phyloP scores from a whole-genome alignment of 2,329 filamentous ascomycete genomes.

The Onygena corvina region DNA sequence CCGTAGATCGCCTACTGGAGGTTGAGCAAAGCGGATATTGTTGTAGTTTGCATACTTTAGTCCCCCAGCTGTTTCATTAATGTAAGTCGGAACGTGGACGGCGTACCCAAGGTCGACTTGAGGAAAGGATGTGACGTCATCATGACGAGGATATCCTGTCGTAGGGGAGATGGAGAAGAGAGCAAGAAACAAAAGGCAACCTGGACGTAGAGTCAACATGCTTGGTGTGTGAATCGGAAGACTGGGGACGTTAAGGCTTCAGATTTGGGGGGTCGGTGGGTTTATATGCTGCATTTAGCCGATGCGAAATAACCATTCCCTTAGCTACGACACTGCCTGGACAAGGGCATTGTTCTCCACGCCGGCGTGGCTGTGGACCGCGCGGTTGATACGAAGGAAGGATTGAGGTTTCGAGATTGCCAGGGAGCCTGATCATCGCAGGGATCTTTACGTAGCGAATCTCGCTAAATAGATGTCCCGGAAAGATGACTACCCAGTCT shows the following conservation, averaged over 20 bases:
- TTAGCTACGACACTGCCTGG: neutral
- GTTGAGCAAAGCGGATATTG: conserved; percentile 16
- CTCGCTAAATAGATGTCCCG: too few species aligned
- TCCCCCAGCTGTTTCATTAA: conserved; percentile 9
- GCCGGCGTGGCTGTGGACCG: conserved; percentile 4
- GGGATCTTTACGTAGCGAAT: neutral
- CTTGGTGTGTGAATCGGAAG: too few species aligned
- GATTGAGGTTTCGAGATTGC: neutral
- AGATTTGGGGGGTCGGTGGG: too few species aligned
- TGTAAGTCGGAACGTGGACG: conserved; percentile 9
- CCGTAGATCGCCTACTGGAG: conserved; percentile 9
- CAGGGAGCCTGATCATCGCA: neutral
- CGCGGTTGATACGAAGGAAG: neutral
- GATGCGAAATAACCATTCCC: neutral
- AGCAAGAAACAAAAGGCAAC: neutral
- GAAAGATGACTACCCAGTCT: too few species aligned
- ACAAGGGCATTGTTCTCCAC: neutral
- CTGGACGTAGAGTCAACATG: neutral
- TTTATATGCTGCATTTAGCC: neutral
- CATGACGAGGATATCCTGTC: neutral
- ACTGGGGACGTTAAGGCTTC: too few species aligned
- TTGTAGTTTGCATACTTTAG: conserved; percentile 12
- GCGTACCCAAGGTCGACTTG: conserved; percentile 15
- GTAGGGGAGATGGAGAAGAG: neutral
- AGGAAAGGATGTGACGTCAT: conserved; percentile 7